These are phyloP conservation scores for Ogataea thermomethanolica DNA, from an alignment of 805 yeast genomes.

Conservation along the genomic window DNA sequence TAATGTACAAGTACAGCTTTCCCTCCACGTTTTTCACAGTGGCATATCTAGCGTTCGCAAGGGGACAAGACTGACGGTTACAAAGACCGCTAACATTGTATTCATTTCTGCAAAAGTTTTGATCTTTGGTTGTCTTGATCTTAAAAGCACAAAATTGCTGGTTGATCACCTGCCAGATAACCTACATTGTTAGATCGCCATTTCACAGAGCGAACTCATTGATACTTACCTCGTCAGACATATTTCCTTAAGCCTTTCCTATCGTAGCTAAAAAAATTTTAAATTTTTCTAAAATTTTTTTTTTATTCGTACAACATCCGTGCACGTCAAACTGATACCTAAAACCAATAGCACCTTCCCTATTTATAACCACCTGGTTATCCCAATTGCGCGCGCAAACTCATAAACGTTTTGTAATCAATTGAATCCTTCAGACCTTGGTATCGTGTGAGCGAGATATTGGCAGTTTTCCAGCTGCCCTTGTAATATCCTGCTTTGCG, in stretches of 20 bases:
- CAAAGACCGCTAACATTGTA: slow-evolving; percentile 95
- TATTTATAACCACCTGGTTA: slow-evolving; percentile 1
- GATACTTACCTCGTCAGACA: slow-evolving; percentile 31
- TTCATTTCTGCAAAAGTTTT: slow-evolving; percentile 92
- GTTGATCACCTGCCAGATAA: slow-evolving; percentile 96
- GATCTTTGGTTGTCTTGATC: slow-evolving; percentile 82
- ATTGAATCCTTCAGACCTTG: slow-evolving; percentile 48
- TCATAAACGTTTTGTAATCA: slow-evolving; percentile 39
- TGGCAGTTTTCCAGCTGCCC: slow-evolving; percentile 29
- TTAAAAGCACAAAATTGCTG: slow-evolving; percentile 95
- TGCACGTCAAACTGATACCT: slow-evolving; percentile 4
- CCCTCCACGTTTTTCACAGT: slow-evolving; percentile 82
- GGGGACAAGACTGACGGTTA: slow-evolving; percentile 89
- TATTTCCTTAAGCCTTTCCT: slow-evolving; percentile 7
- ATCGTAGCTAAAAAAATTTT: slow-evolving; percentile 7
- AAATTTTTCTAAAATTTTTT: slow-evolving; percentile 5
- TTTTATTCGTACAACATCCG: slow-evolving; percentile 2
- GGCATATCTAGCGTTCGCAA: slow-evolving; percentile 91
- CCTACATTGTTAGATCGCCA: slow-evolving; percentile 43
- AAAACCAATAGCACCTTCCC: slow-evolving; percentile 6
- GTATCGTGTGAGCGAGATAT: slow-evolving; percentile 50
- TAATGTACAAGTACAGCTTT: slow-evolving; percentile 81
- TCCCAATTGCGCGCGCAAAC: slow-evolving; percentile 14
- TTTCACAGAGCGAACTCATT: background rate
- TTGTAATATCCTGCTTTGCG: slow-evolving; percentile 59